Percentiles rank a stretch among this genome's conserved stretches.
phyloP scores from a whole-genome alignment of 129 eudicot genomes.

The Deinandra increscens region DNA sequence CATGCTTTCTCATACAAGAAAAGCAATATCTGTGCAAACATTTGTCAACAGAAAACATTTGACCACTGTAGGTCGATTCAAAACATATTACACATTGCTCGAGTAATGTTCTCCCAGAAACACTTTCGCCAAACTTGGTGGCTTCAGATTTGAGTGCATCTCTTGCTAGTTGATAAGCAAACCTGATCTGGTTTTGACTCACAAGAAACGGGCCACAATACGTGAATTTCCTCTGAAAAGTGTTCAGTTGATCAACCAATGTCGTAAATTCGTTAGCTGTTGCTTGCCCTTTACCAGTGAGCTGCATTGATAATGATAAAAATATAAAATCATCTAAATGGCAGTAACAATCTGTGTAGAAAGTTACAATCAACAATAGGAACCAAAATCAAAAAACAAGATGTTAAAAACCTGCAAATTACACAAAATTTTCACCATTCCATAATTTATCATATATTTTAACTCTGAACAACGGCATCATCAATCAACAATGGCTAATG shows the following conservation, averaged over 20 bases:
- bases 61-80: constrained; percentile 35
- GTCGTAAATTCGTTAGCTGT: constrained; percentile 17
- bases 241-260: constrained; percentile 40
- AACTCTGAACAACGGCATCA: no score
- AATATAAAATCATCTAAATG: neutral
- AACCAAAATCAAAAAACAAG: neutral
- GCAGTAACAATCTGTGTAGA: neutral
- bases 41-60: constrained; percentile 47
- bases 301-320: constrained; percentile 37
- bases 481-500: no score
- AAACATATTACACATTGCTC: constrained; percentile 59
- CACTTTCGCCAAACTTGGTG: constrained; percentile 15
- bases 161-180: constrained; percentile 61
- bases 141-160: constrained; percentile 29
- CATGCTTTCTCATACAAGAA: constrained; percentile 61
- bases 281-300: constrained; percentile 42
- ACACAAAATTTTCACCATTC: no score
- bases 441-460: no score
- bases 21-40: constrained; percentile 64
- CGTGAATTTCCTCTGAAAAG: constrained; percentile 40
- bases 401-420: neutral
- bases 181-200: constrained; percentile 35
- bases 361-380: neutral
- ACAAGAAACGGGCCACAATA: constrained; percentile 33
- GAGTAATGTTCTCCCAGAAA: constrained; percentile 14